phyloP scores from a whole-genome alignment of 2,329 filamentous ascomycete genomes.

The Monascus ruber region DNA sequence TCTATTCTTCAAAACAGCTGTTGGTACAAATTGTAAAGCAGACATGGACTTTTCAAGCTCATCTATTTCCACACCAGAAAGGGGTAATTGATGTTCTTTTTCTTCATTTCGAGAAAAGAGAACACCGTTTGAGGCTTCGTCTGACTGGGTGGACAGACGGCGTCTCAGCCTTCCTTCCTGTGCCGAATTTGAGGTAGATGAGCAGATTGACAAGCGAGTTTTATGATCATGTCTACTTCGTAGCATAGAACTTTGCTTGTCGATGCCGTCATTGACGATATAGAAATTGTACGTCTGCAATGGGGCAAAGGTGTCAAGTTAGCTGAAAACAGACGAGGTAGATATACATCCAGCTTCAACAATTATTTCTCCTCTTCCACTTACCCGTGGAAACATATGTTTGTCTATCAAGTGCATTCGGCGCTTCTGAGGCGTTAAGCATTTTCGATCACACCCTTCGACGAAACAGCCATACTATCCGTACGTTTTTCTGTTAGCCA shows the following conservation, averaged over 20 bases:
- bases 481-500: too few relatives aligned
- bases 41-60: conserved; percentile 34
- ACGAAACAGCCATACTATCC: conserved; percentile 76
- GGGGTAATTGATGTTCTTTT: too few relatives aligned
- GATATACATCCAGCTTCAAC: neutral
- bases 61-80: conserved; percentile 17
- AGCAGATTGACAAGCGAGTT: conserved; percentile 24
- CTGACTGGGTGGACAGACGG: conserved; percentile 18
- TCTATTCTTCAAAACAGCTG: conserved; percentile 24
- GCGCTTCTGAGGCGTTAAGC: conserved; percentile 71
- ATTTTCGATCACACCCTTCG: conserved; percentile 75
- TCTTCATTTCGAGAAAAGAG: neutral
- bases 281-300: conserved; percentile 68
- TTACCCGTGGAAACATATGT: conserved; percentile 68
- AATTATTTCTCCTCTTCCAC: conserved; percentile 1
- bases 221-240: conserved; percentile 26
- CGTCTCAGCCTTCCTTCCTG: conserved; percentile 23
- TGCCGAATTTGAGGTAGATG: conserved; percentile 13
- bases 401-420: conserved; percentile 86
- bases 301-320: too few relatives aligned
- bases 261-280: conserved; percentile 80
- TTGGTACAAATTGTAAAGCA: conserved; percentile 33
- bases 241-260: conserved; percentile 69
- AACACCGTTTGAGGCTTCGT: conserved; percentile 1
- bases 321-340: too few relatives aligned